Conservation (phyloP, 1,284 basidiomycete species). For the Pseudozyma tsukubaensis region DNA sequence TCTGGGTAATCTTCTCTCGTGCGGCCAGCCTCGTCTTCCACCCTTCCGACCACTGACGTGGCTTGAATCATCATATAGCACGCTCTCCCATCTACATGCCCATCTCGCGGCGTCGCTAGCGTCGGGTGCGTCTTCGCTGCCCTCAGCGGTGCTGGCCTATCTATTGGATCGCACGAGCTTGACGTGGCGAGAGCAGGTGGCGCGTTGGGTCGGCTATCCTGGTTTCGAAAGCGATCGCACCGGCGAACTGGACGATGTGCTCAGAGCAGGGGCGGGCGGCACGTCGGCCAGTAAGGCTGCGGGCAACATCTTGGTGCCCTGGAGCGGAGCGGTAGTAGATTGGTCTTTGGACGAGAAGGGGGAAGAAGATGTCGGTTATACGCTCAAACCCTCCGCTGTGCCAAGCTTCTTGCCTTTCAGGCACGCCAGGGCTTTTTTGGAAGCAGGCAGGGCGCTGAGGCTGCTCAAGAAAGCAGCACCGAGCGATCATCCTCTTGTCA, state of each 20-base stretch:
- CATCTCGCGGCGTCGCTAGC: slow-evolving; percentile 50
- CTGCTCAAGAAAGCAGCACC: slow-evolving; percentile 55
- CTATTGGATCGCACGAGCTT: slow-evolving; percentile 43
- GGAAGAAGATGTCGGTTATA: slow-evolving; percentile 55
- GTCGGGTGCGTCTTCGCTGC: slow-evolving; percentile 26
- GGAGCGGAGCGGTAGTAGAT: slow-evolving; percentile 53
- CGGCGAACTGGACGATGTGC: slow-evolving; percentile 36
- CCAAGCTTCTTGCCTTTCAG: slow-evolving; percentile 47
- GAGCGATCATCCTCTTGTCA: slow-evolving; percentile 51
- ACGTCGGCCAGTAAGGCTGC: not conserved
- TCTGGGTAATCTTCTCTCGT: slow-evolving; percentile 37
- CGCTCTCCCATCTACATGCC: slow-evolving; percentile 50
- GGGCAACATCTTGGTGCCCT: slow-evolving; percentile 25
- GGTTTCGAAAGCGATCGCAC: slow-evolving; percentile 38
- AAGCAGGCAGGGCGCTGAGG: slow-evolving; percentile 53
- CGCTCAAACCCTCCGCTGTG: slow-evolving; percentile 47
- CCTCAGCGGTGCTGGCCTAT: slow-evolving; percentile 38
- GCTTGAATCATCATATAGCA: slow-evolving; percentile 29
- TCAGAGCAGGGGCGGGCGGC: slow-evolving; percentile 5
- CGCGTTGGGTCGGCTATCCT: slow-evolving; percentile 56
- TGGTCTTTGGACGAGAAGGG: slow-evolving; percentile 54
- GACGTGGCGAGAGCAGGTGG: slow-evolving; percentile 47
- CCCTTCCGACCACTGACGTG: slow-evolving; percentile 38
- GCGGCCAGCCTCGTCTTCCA: slow-evolving; percentile 27
- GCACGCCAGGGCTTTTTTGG: slow-evolving; percentile 47